Evolutionary conservation across 176 grass and related monocot species (phyloP), one percentile per base, ranked within the genome.

Genomic region (Zizania latifolia): DNA sequence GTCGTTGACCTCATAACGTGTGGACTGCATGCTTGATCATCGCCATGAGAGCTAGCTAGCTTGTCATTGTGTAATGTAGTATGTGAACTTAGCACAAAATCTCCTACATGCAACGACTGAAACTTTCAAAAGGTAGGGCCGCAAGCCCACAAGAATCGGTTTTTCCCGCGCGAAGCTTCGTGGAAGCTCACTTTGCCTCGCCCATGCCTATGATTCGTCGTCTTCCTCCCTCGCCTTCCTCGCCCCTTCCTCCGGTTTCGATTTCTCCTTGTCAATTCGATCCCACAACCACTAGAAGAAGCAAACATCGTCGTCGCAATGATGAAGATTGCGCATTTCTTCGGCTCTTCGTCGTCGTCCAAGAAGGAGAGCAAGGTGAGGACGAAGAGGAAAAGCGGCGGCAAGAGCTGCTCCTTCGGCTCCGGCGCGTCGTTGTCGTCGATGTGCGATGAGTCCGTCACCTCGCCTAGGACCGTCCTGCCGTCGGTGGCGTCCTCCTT

Each of bases 111-210:
- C 34, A 69, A n/a, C n/a, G n/a, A n/a, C n/a, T n/a, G n/a, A n/a
- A 75, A 37, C 39, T 24, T 68, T 80, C 53, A 61, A 35, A n/a
- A 36, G 29, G 63, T 65, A 65, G 78, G 72, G 29, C 77, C 7
- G 24, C n/a, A n/a, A n/a, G 65, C 36, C 77, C 12, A 17, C 1
- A 27, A 9, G 63, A 76, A 63, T 71, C 78, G 43, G 32, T 60
- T 27, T 28, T 69, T 80, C 79, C 73, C 73, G 85, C 65, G 41
- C 72, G 85, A 87, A 87, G 73, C 79, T 87, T 87, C 85, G 0
- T 3, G 23, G 85, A 87, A 87, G 79, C 58, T 87, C 85, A 72
- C 85, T 16, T 17, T 8, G 14, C 34, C 50, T 13, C 34, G 6
- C 23, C 1, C 8, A 8, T 19, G 17, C 71, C 19, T 70, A 84